Conservation (phyloP, 116 monocot genomes). For the Posidonia oceanica region DNA sequence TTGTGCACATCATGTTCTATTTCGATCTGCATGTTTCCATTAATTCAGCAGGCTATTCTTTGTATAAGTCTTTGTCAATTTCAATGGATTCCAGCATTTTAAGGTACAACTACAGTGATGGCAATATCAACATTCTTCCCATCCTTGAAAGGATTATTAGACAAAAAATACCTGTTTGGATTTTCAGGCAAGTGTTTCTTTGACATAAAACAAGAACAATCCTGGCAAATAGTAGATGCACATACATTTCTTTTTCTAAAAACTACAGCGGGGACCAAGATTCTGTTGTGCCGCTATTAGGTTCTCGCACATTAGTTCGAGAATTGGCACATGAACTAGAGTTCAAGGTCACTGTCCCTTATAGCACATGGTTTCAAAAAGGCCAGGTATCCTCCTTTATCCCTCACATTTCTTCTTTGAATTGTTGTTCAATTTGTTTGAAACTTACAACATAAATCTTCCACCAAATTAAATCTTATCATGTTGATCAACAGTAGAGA, state of each 20-base stretch:
- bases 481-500: too few species aligned
- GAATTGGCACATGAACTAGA: constrained; percentile 20
- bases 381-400: constrained; percentile 32
- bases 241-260: too few species aligned
- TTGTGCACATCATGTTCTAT: too few species aligned
- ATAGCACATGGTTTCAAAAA: constrained; percentile 29
- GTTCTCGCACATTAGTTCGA: constrained; percentile 23
- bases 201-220: not conserved
- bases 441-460: too few species aligned
- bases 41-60: too few species aligned
- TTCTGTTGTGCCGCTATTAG: constrained; percentile 41
- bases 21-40: too few species aligned
- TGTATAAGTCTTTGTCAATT: too few species aligned
- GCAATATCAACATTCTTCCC: constrained; percentile 15
- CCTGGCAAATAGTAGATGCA: not conserved
- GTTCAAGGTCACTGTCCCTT: constrained; percentile 16
- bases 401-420: too few species aligned
- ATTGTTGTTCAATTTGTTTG: too few species aligned
- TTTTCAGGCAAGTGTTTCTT: constrained; percentile 12
- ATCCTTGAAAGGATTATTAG: constrained; percentile 5
- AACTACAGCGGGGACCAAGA: constrained; percentile 29
- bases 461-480: too few species aligned
- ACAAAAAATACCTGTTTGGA: constrained; percentile 17
- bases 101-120: constrained; percentile 12
- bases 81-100: constrained; percentile 9